Percentiles rank a stretch among this genome's conserved stretches.
Evolutionary conservation across 108 stramenopile species (phyloP).

Genomic region (Cyclostephanos invisitatus): DNA sequence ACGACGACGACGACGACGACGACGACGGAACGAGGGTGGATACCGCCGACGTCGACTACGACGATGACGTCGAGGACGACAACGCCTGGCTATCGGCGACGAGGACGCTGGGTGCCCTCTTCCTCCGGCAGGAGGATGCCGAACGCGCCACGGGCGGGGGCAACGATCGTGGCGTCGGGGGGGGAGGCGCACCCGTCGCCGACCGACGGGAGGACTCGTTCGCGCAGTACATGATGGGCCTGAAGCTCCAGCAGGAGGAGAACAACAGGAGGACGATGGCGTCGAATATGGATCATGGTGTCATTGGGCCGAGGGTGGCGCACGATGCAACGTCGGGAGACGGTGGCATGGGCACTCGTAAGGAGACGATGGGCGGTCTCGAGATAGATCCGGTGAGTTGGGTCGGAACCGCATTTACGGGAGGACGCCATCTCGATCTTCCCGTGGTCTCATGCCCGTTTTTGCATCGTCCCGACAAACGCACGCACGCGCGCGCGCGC

Average conservation of each 20-base stretch:
- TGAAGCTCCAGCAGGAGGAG: conserved; percentile 47
- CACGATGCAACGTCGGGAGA: neutral
- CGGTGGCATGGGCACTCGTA: neutral
- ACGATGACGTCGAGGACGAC: conserved; percentile 7
- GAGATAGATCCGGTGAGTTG: conserved; percentile 40
- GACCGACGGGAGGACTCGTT: conserved; percentile 22
- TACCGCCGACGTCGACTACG: neutral
- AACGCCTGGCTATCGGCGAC: conserved; percentile 39
- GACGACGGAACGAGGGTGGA: neutral
- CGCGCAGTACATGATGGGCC: conserved; percentile 27
- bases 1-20: neutral
- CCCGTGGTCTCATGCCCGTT: neutral
- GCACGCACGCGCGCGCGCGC: too few relatives aligned
- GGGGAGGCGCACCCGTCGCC: neutral
- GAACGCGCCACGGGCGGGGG: conserved; percentile 6
- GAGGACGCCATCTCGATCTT: neutral
- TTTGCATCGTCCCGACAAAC: neutral
- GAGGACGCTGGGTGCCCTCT: conserved; percentile 31
- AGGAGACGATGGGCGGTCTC: conserved; percentile 4
- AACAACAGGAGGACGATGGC: conserved; percentile 26
- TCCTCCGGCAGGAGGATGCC: conserved; percentile 37
- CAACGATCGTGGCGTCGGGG: neutral
- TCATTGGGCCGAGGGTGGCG: neutral
- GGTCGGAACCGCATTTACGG: neutral
- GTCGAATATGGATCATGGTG: neutral